A percentile compares a stretch with the other conserved stretches of the same genome.
Conservation (phyloP, 1,139 yeast species). For the Blastobotrys aristatus region DNA sequence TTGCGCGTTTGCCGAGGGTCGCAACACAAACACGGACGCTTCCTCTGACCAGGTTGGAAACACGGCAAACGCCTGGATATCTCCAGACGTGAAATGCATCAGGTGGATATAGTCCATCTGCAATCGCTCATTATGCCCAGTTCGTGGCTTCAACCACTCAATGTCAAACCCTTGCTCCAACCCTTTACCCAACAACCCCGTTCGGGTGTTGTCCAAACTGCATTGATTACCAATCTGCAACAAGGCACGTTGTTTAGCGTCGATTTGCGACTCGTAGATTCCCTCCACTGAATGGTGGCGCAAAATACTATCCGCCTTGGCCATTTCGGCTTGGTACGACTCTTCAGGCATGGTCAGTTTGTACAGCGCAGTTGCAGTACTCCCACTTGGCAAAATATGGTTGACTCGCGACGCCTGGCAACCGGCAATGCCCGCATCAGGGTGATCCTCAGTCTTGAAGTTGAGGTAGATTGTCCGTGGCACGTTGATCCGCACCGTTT, state of each 20-base stretch:
- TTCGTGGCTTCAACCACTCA: slow-evolving; percentile 40
- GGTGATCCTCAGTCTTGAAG: slow-evolving; percentile 42
- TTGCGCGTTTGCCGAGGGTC: slow-evolving; percentile 67
- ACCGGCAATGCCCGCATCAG: slow-evolving; percentile 41
- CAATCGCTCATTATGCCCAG: slow-evolving; percentile 32
- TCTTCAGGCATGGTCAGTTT: slow-evolving; percentile 65
- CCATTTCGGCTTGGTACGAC: slow-evolving; percentile 50
- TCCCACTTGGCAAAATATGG: slow-evolving; percentile 68
- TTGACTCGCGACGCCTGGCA: slow-evolving; percentile 57
- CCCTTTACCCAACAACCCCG: slow-evolving; percentile 86
- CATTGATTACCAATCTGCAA: slow-evolving; percentile 74
- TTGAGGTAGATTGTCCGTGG: slow-evolving; percentile 70
- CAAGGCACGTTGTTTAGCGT: slow-evolving; percentile 65
- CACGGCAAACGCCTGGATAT: slow-evolving; percentile 68
- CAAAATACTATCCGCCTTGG: slow-evolving; percentile 58
- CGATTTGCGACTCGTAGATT: slow-evolving; percentile 70
- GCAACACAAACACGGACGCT: slow-evolving; percentile 54
- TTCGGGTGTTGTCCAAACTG: slow-evolving; percentile 53
- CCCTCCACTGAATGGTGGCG: slow-evolving; percentile 62
- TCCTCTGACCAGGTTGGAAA: slow-evolving; percentile 61
- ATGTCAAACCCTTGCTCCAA: slow-evolving; percentile 77
- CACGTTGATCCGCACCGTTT: slow-evolving; percentile 64
- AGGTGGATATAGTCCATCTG: slow-evolving; percentile 61
- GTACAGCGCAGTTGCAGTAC: slow-evolving; percentile 51
- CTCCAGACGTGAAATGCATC: slow-evolving; percentile 67